These are phyloP conservation scores for Dictyostelium brefeldianum DNA, from an alignment of 78 protist genomes.

Conservation along the genomic window DNA sequence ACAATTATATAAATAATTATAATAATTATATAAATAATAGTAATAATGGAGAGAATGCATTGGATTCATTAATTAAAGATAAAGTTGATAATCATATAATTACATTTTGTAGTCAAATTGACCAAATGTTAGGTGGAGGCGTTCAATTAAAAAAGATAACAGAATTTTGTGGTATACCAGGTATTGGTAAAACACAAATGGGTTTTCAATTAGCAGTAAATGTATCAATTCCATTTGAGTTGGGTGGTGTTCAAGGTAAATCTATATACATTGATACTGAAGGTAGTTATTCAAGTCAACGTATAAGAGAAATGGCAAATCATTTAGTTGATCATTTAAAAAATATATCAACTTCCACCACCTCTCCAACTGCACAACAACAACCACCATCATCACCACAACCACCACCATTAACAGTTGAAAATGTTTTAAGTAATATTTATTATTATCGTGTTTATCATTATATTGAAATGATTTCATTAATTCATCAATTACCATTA, in stretches of 20 bases:
- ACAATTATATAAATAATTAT: slow-evolving; percentile 8
- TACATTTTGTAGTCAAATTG: slow-evolving; percentile 79
- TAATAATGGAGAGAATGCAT: background rate
- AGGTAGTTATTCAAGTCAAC: slow-evolving; percentile 79
- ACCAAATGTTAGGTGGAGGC: slow-evolving; percentile 77
- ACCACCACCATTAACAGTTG: background rate
- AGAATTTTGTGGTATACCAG: slow-evolving; percentile 91
- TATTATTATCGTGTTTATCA: slow-evolving; percentile 81
- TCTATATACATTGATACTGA: slow-evolving; percentile 90
- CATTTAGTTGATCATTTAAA: slow-evolving; percentile 30
- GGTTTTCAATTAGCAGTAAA: slow-evolving; percentile 88
- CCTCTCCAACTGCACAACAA: background rate
- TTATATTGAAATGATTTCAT: slow-evolving; percentile 83
- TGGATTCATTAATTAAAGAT: slow-evolving; percentile 41
- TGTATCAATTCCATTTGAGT: slow-evolving; percentile 39
- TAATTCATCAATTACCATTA: slow-evolving; percentile 39
- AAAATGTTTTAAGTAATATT: slow-evolving; percentile 41
- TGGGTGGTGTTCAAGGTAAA: slow-evolving; percentile 87
- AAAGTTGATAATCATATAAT: slow-evolving; percentile 30
- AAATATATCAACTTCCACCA: background rate
- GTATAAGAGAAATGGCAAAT: slow-evolving; percentile 82
- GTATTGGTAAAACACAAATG: slow-evolving; percentile 91
- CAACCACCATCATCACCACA: background rate
- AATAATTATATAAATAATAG: background rate
- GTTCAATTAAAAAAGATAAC: slow-evolving; percentile 77